Evolutionary conservation across 805 yeast species (phyloP), one percentile per base, ranked within the genome.

Genomic region (Tetrapisispora namnaoensis): DNA sequence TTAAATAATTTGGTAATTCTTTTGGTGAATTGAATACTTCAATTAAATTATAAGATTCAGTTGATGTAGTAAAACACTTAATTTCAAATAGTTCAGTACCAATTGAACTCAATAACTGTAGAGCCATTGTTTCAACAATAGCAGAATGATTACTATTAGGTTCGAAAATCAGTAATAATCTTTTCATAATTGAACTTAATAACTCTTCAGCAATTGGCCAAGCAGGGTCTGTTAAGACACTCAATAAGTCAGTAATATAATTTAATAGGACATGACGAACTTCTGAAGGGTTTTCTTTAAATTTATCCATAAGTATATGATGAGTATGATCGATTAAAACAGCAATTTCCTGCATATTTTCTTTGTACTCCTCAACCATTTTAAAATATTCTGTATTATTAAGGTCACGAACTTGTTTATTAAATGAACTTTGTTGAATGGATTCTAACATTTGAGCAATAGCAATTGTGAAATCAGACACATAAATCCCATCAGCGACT

Each of bases 51-150:
- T 57, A 55, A 1, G 49, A 49, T 20, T 57, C 56, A 14, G 53
- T 40, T 8, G 44, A 42, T 28, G 49, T 47, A 3, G 62, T 55
- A 13, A 49, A 43, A 20, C 55, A 51, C 42, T 53, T 58, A 2
- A 63, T 53, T 5, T 64, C 61, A 21, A 75, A 57, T 44, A 82
- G 70, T 37, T 68, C 70, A 2, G 76, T 71, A 0, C 86, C 89
- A 24, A 83, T 74, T 14, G 66, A 49, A 0, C 91, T 89, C n/a
- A 79, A 63, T 53, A 79, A 55, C 48, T 84, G 90, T 45, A 86
- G 61, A 3, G 78, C 70, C 51, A 71, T 72, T 0, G 80, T 68
- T 51, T 80, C 84, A 7, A 75, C 65, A 13, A 59, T 50, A 1
- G 75, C 66, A 0, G 73, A 44, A 41, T 69, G 66, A 28, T 63